Evolutionary conservation across 1,284 basidiomycete genomes (phyloP).

Genomic region (Malassezia vespertilionis): DNA sequence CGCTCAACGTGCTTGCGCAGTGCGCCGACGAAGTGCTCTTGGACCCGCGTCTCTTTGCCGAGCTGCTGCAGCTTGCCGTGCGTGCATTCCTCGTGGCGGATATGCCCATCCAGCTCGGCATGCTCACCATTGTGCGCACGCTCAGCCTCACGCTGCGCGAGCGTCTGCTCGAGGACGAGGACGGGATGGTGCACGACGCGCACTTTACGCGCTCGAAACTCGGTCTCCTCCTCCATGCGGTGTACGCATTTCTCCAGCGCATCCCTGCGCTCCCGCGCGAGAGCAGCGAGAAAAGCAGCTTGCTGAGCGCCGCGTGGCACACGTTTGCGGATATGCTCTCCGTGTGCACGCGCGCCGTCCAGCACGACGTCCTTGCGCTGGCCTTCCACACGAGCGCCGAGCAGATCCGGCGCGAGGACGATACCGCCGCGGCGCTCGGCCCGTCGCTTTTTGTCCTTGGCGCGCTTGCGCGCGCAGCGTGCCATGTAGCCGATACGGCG

Average conservation of each 20-base stretch:
- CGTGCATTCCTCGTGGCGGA: conserved; percentile 79
- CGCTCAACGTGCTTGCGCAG: conserved; percentile 65
- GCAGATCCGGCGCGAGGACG: conserved; percentile 48
- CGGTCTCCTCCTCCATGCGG: conserved; percentile 65
- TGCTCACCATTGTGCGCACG: conserved; percentile 62
- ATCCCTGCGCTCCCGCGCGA: conserved; percentile 2
- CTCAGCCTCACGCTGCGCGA: conserved; percentile 57
- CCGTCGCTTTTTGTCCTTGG: conserved; percentile 33
- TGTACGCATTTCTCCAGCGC: conserved; percentile 56
- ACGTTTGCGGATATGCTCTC: conserved; percentile 60
- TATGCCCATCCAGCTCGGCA: conserved; percentile 60
- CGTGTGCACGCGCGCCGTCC: conserved; percentile 54
- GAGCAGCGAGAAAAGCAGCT: conserved; percentile 50
- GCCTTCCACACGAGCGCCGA: conserved; percentile 70
- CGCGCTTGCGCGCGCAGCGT: conserved; percentile 27
- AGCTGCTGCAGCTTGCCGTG: conserved; percentile 76
- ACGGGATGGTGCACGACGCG: conserved; percentile 12
- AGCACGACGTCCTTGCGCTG: conserved; percentile 67
- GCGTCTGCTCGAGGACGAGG: conserved; percentile 29
- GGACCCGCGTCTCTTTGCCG: conserved; percentile 69
- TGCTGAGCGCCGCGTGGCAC: conserved; percentile 61
- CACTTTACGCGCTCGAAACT: conserved; percentile 49
- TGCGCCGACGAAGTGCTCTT: conserved; percentile 70
- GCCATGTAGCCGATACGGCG: conserved; percentile 33
- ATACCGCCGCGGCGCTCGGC: conserved; percentile 27